phyloP scores from a whole-genome alignment of 805 yeast genomes.

The Cyberlindnera mycetangii region DNA sequence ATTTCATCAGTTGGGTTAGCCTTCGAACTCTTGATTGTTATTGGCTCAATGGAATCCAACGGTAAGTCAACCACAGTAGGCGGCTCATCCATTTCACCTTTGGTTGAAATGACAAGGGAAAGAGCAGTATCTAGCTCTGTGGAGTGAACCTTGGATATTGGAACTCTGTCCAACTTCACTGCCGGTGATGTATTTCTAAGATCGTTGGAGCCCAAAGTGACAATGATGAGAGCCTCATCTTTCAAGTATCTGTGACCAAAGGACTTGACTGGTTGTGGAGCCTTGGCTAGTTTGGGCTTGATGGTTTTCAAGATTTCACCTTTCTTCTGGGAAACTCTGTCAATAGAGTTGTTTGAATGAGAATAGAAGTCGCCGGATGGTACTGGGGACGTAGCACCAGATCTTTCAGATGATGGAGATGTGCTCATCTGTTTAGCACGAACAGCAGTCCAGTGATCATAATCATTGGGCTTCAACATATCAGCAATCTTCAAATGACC shows the following conservation, averaged over 20 bases:
- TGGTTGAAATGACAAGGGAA: slow-evolving; percentile 58
- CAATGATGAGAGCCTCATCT: slow-evolving; percentile 67
- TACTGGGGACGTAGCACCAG: slow-evolving; percentile 12
- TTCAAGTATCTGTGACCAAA: slow-evolving; percentile 77
- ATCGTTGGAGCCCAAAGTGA: slow-evolving; percentile 87
- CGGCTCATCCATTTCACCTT: slow-evolving; percentile 32
- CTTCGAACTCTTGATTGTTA: slow-evolving; percentile 61
- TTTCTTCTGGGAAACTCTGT: slow-evolving; percentile 13
- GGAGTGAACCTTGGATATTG: slow-evolving; percentile 69
- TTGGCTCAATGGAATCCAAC: slow-evolving; percentile 72
- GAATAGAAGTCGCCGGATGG: slow-evolving; percentile 9
- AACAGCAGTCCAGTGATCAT: slow-evolving; percentile 18
- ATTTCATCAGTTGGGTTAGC: slow-evolving; percentile 49
- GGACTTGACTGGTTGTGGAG: slow-evolving; percentile 61
- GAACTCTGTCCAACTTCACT: slow-evolving; percentile 68
- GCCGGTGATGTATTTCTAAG: slow-evolving; percentile 56
- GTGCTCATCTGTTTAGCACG: slow-evolving; percentile 6
- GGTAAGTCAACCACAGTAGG: slow-evolving; percentile 76
- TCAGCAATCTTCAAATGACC: slow-evolving; percentile 78
- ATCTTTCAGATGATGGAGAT: slow-evolving; percentile 9
- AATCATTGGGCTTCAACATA: slow-evolving; percentile 50
- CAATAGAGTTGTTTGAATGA: slow-evolving; percentile 20
- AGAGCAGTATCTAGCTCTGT: slow-evolving; percentile 88
- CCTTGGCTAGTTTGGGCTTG: slow-evolving; percentile 20
- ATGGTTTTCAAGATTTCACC: slow-evolving; percentile 20